Evolutionary conservation across 2,329 filamentous ascomycete species (phyloP).

Genomic region (Penicillium sp.): DNA sequence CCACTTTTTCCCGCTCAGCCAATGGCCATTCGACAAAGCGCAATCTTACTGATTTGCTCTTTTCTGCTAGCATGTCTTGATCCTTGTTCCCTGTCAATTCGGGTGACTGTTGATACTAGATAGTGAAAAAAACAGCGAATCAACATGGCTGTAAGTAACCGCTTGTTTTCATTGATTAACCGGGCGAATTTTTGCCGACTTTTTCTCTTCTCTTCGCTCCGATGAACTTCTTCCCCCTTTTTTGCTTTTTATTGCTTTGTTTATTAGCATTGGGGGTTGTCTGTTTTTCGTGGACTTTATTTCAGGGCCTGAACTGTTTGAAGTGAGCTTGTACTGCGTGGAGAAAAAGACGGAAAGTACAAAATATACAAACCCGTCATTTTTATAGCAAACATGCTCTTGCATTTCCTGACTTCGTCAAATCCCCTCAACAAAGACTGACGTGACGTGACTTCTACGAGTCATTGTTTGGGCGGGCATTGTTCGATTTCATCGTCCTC

Average conservation of each 20-base stretch:
- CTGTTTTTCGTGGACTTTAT: neutral
- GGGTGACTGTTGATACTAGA: constrained; percentile 5
- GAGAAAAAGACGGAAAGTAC: neutral
- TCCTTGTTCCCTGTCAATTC: constrained; percentile 13
- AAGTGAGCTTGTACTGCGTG: neutral
- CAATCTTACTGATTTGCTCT: constrained; percentile 8
- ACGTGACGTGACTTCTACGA: neutral
- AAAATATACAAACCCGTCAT: neutral
- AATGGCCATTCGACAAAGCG: neutral
- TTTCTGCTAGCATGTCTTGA: constrained; percentile 13
- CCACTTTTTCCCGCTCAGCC: neutral
- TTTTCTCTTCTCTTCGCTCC: neutral
- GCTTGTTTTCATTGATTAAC: constrained; percentile 1
- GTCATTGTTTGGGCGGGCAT: neutral
- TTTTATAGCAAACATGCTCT: neutral
- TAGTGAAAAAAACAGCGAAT: neutral
- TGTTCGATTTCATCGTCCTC: neutral
- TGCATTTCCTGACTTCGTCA: neutral
- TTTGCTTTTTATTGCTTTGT: neutral
- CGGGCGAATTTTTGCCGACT: neutral
- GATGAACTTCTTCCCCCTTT: neutral
- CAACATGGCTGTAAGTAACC: constrained; percentile 15
- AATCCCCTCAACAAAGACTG: neutral
- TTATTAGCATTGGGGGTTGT: neutral
- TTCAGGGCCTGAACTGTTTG: neutral